Conservation (phyloP, 208 protist genomes). For the Strigomonas culicis region DNA sequence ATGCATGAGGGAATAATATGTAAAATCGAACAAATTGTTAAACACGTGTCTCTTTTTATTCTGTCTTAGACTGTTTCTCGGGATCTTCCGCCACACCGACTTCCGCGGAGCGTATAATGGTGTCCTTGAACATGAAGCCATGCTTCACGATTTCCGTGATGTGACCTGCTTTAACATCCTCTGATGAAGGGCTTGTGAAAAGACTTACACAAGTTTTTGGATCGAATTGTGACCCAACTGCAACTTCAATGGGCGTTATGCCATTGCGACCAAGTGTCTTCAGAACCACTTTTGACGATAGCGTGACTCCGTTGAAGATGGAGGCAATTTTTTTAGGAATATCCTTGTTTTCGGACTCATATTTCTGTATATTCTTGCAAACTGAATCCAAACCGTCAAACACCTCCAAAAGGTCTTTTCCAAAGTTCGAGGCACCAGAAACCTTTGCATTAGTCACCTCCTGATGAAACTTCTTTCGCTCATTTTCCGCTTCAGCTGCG, state of each 20-base stretch:
- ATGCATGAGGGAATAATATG: constrained; percentile 1
- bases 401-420: constrained; percentile 53
- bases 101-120: constrained; percentile 43
- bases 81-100: constrained; percentile 50
- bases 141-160: constrained; percentile 57
- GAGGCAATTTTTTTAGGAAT: constrained; percentile 15
- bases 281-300: constrained; percentile 45
- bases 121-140: constrained; percentile 41
- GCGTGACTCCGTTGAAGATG: constrained; percentile 34
- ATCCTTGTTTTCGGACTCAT: constrained; percentile 9
- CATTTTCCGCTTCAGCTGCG: constrained; percentile 55
- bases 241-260: constrained; percentile 25
- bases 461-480: constrained; percentile 28
- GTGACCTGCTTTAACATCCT: constrained; percentile 18
- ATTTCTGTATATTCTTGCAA: constrained; percentile 17
- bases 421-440: constrained; percentile 36
- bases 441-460: constrained; percentile 28
- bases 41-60: constrained; percentile 1
- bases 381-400: constrained; percentile 52
- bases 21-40: constrained; percentile 7
- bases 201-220: constrained; percentile 32
- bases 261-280: constrained; percentile 45
- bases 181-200: constrained; percentile 32
- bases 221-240: constrained; percentile 36
- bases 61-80: background rate